Percentiles rank a stretch among this genome's conserved stretches.
These are phyloP conservation scores for Ceratocystiopsis sp. DNA, from an alignment of 2,329 filamentous ascomycete species.

Conservation along the genomic window DNA sequence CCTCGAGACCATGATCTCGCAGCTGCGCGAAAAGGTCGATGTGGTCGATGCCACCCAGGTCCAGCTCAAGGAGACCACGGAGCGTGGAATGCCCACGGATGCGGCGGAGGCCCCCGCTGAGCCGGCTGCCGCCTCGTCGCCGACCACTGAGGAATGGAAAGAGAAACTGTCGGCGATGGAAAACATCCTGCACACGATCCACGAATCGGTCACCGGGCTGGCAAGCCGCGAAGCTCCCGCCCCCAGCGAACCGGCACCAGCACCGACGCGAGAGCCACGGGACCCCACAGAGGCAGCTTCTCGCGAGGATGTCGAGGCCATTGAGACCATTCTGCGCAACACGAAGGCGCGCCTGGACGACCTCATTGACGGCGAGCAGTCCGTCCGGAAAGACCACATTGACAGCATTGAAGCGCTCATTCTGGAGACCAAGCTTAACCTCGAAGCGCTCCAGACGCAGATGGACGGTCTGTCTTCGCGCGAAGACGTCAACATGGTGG, in stretches of 20 bases:
- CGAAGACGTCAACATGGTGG: constrained; percentile 61
- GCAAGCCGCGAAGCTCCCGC: constrained; percentile 10
- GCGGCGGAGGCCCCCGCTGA: background rate
- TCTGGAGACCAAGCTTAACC: constrained; percentile 55
- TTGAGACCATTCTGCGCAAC: constrained; percentile 79
- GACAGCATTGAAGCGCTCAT: constrained; percentile 49
- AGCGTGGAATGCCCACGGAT: background rate
- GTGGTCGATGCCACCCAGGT: constrained; percentile 35
- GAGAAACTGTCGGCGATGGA: constrained; percentile 25
- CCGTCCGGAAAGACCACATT: constrained; percentile 48
- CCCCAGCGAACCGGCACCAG: background rate
- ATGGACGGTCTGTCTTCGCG: constrained; percentile 38
- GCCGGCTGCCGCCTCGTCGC: background rate
- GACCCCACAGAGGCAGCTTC: constrained; percentile 33
- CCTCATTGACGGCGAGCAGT: constrained; percentile 52
- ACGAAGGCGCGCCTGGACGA: constrained; percentile 81
- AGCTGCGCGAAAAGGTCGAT: constrained; percentile 74
- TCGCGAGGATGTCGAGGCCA: constrained; percentile 76
- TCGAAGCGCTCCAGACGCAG: constrained; percentile 26
- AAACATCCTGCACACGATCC: constrained; percentile 30
- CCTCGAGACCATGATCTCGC: constrained; percentile 65
- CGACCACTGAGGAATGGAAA: constrained; percentile 7
- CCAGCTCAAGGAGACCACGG: background rate
- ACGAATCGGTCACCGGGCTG: constrained; percentile 20
- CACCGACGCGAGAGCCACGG: constrained; percentile 10